A percentile compares a stretch with the other conserved stretches of the same genome.
Evolutionary conservation across 768 basidiomycete species (phyloP).

Genomic region (Rhodotorula babjevae): DNA sequence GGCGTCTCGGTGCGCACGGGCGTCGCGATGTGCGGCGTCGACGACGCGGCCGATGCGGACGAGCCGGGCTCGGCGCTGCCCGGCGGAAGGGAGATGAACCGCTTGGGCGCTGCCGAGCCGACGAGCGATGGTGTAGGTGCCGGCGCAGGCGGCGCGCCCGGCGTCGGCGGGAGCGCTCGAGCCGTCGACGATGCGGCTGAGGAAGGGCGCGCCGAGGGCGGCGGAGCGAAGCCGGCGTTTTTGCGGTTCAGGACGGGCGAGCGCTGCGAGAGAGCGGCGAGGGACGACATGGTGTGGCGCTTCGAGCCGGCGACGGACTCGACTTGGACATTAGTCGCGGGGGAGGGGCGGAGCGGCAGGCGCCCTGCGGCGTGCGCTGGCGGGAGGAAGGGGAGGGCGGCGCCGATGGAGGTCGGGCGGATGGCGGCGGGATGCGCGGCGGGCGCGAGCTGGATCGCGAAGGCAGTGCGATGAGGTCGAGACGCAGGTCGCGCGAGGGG

Average conservation of each 20-base stretch:
- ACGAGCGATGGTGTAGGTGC: neutral
- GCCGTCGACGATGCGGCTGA: neutral
- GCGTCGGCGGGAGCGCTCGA: slow-evolving; percentile 3
- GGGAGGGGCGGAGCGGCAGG: neutral
- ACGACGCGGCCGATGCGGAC: neutral
- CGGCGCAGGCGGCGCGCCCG: neutral
- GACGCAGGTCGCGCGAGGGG: slow-evolving; percentile 10
- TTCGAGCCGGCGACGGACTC: slow-evolving; percentile 33
- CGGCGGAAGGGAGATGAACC: slow-evolving; percentile 32
- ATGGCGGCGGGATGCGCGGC: neutral
- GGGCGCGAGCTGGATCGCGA: neutral
- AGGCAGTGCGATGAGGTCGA: neutral
- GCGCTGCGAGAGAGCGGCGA: slow-evolving; percentile 17
- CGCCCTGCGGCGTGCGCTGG: neutral
- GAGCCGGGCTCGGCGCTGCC: neutral
- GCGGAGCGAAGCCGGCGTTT: neutral
- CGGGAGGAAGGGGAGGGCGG: neutral
- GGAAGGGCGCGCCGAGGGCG: neutral
- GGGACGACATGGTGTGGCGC: slow-evolving; percentile 25
- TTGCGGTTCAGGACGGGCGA: slow-evolving; percentile 15
- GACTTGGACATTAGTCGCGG: neutral
- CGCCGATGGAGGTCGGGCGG: slow-evolving; percentile 8
- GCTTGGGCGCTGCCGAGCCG: neutral
- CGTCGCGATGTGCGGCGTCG: neutral
- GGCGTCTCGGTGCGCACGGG: slow-evolving; percentile 14